Evolutionary conservation across 2,329 filamentous ascomycete species (phyloP), one percentile per base, ranked within the genome.

Genomic region (Fusarium neocosmosporiellum): DNA sequence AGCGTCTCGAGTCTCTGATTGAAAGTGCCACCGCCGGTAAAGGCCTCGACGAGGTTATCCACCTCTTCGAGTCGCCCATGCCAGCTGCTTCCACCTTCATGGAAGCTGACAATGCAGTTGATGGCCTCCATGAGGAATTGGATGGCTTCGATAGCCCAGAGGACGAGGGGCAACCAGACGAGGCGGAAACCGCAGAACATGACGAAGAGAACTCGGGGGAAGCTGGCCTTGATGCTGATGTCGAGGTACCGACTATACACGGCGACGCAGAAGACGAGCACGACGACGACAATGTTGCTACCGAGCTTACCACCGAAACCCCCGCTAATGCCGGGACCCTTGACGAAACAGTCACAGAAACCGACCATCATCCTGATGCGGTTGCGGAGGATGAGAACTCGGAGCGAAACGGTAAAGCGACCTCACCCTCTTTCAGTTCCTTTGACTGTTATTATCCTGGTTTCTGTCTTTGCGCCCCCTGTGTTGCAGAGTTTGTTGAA

Each of bases 1-100:
- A 79, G 66, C 80, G 83, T n/a, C 78, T 83, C 31, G 80, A 84
- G 13, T 82, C 78, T 9, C 70, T 86, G 16, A 77, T 83, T 31
- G 83, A 86, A 57, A 84, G 84, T 66, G 84, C 84, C 5, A 80
- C 83, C 8, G 79, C 79, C 22, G 84, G 83, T 20, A 83, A 81
- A 59, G 81, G 83, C 4, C 78, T 86, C 8, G 82, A 83, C 24
- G 83, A 85, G 70, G 79, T 86, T 53, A 80, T 82, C 16, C 81
- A 84, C 61, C 69, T 81, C 1, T 85, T 84, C 62, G 78, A 79
- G 55, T 73, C 78, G 8, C 79, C 77, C 18, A 70, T 72, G 53
- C 66, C 69, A 33, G 69, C 68, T 34, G 69, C 41, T n/a, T 54
- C 64, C 24, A 65, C 54, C 18, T 59, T 73, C 29, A 31, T 75